Base-by-base conservation (phyloP, 805 yeast genomes). In the Grigorovia yakushimaensis region DNA sequence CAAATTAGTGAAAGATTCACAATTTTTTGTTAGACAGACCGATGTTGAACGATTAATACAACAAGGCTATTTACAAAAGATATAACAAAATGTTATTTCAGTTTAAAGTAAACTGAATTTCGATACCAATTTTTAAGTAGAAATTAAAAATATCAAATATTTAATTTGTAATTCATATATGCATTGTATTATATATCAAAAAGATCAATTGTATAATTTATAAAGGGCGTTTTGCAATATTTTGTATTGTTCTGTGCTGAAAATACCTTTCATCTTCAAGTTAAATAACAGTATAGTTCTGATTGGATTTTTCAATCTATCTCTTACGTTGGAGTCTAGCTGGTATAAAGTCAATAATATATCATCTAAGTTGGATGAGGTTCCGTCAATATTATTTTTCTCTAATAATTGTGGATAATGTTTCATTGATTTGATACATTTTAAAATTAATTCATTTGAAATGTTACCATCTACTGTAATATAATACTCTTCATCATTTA, bases 31-130 rank as follows among this genome's bases (percentile, higher is more conserved):
- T 18, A 73, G 98, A 49, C 91, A 87, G 55, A 82, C 93, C 0
- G 98, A 93, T 59, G 98, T 93, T 6, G 97, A 91, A 60, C 70
- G 97, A 45, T 71, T 93, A 49, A 86, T 93, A 35, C 96, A 88
- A 60, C 98, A 93, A 64, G 98, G 97, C 0, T 88, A 86, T 56
- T 66, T 93, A 47, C 94, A 87, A 62, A 85, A 83, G 60, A 73
- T 85, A 47, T 79, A 62, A 52, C 41, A 33, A 6, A n/a, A 2
- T 33, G 5, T 7, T 33, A 30, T 8, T 30, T 8, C 36, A 30
- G 36, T 8, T 7, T 30, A 30, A 9, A 4, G 11, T 24, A 24
- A 24, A 7, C 27, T 24, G n/a, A n/a, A n/a, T n/a, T n/a, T n/a
- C n/a, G n/a, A n/a, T n/a, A n/a, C n/a, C n/a, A n/a, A n/a, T n/a